phyloP scores from a whole-genome alignment of 352 stramenopile genomes.

The Phytophthora aleatoria region DNA sequence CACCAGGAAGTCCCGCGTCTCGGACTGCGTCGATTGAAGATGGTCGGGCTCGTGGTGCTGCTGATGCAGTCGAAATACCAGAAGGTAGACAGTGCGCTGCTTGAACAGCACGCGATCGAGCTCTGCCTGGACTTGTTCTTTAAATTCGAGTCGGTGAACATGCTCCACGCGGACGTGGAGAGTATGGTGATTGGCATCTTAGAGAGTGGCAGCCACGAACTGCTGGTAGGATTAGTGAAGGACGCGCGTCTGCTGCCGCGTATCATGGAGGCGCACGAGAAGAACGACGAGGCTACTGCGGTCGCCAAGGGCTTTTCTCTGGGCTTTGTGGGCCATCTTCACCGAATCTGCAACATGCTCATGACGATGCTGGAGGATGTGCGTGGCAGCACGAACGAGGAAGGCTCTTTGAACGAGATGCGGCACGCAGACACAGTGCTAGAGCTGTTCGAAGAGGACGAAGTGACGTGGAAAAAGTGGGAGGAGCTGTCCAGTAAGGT shows the following conservation, averaged over 20 bases:
- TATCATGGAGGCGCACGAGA: conserved; percentile 78
- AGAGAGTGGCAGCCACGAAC: conserved; percentile 75
- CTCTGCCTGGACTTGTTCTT: conserved; percentile 88
- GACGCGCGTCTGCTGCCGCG: conserved; percentile 69
- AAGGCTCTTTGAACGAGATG: conserved; percentile 81
- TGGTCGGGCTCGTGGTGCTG: conserved; percentile 77
- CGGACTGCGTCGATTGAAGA: conserved; percentile 79
- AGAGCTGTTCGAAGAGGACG: conserved; percentile 81
- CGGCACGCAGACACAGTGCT: conserved; percentile 81
- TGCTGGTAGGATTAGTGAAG: conserved; percentile 79
- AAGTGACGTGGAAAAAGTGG: conserved; percentile 78
- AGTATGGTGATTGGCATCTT: conserved; percentile 87
- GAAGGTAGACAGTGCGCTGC: conserved; percentile 70
- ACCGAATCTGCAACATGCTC: conserved; percentile 89
- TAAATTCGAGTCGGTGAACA: conserved; percentile 88
- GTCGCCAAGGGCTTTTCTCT: conserved; percentile 70
- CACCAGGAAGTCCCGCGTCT: conserved; percentile 75
- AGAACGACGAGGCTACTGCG: conserved; percentile 71
- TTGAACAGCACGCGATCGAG: conserved; percentile 73
- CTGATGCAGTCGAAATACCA: conserved; percentile 88
- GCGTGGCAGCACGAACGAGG: conserved; percentile 63
- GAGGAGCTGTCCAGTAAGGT: conserved; percentile 75
- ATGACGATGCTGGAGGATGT: conserved; percentile 81
- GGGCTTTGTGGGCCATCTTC: conserved; percentile 82
- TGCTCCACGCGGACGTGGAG: conserved; percentile 87